These are phyloP conservation scores for Brassica incana DNA, from an alignment of 345 rosid genomes.

Conservation along the genomic window DNA sequence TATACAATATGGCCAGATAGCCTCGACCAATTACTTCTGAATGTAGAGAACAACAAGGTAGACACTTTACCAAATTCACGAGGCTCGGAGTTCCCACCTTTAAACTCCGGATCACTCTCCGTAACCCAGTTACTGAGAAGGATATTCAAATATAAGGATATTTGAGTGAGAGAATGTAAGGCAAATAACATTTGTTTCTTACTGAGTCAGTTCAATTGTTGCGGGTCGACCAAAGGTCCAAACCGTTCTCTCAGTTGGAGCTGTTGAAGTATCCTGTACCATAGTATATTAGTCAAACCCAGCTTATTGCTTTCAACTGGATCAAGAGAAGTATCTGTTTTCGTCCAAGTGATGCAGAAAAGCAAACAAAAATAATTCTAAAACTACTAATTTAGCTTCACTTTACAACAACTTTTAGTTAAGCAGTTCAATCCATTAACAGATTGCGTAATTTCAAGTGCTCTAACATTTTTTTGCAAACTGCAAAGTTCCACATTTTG, in stretches of 20 bases:
- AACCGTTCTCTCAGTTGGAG: slow-evolving; percentile 78
- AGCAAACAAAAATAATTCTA: not conserved
- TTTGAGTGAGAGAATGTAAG: not conserved
- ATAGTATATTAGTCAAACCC: slow-evolving; percentile 11
- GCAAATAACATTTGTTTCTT: slow-evolving; percentile 23
- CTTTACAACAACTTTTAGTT: not conserved
- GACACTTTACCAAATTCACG: slow-evolving; percentile 73
- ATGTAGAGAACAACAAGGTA: slow-evolving; percentile 11
- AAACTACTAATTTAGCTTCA: not conserved
- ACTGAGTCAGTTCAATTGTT: slow-evolving; percentile 93
- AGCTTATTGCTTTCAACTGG: not conserved
- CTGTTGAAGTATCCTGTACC: slow-evolving; percentile 62
- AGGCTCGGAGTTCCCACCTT: slow-evolving; percentile 95
- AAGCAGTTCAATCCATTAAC: not conserved
- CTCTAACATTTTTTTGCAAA: slow-evolving; percentile 1
- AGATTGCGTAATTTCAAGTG: not conserved
- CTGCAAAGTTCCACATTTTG: not conserved
- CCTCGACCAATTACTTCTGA: not conserved
- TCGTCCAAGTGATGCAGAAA: not conserved
- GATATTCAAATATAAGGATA: slow-evolving; percentile 26
- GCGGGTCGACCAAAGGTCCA: slow-evolving; percentile 83
- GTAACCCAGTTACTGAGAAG: slow-evolving; percentile 83
- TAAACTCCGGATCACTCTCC: slow-evolving; percentile 83
- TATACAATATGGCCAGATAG: too few relatives aligned
- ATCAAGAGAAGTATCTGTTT: not conserved